Percentiles rank a stretch among this genome's conserved stretches.
Conservation (phyloP, 352 stramenopile genomes). For the Phytophthora nicotianae region DNA sequence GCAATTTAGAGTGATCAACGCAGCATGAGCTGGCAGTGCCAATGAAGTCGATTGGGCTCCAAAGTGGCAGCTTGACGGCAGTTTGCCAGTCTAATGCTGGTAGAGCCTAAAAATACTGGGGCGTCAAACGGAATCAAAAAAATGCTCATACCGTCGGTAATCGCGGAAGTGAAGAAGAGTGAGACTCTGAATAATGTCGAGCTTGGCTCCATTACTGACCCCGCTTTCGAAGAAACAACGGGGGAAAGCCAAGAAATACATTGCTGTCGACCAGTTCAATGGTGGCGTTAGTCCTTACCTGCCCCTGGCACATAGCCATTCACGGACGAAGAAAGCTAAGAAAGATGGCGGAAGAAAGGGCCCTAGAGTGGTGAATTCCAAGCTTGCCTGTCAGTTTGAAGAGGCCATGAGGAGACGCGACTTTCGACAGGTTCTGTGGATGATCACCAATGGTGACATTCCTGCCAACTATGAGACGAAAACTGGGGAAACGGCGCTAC, state of each 20-base stretch:
- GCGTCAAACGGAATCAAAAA: slow-evolving; percentile 17
- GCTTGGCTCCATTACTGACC: slow-evolving; percentile 13
- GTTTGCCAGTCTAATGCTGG: slow-evolving; percentile 6
- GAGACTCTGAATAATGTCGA: slow-evolving; percentile 20
- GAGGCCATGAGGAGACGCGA: slow-evolving; percentile 62
- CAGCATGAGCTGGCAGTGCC: slow-evolving; percentile 32
- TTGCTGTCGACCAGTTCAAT: slow-evolving; percentile 1
- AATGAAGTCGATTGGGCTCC: slow-evolving; percentile 4
- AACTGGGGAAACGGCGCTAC: slow-evolving; percentile 61
- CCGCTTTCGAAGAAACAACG: slow-evolving; percentile 23
- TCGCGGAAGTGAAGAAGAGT: slow-evolving; percentile 6
- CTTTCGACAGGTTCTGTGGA: slow-evolving; percentile 67
- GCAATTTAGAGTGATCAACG: slow-evolving; percentile 15
- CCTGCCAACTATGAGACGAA: slow-evolving; percentile 54
- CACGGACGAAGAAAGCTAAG: slow-evolving; percentile 10
- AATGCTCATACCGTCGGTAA: slow-evolving; percentile 8
- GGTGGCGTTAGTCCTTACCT: slow-evolving; percentile 14
- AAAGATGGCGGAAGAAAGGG: background rate
- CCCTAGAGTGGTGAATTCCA: slow-evolving; percentile 6
- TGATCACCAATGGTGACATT: slow-evolving; percentile 68
- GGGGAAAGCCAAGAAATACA: slow-evolving; percentile 28
- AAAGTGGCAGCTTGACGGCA: slow-evolving; percentile 6
- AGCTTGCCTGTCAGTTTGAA: slow-evolving; percentile 45
- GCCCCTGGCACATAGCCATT: background rate
- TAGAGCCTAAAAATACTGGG: slow-evolving; percentile 38